phyloP scores from a whole-genome alignment of 2,329 filamentous ascomycete genomes.

The Cercospora brassicicola region DNA sequence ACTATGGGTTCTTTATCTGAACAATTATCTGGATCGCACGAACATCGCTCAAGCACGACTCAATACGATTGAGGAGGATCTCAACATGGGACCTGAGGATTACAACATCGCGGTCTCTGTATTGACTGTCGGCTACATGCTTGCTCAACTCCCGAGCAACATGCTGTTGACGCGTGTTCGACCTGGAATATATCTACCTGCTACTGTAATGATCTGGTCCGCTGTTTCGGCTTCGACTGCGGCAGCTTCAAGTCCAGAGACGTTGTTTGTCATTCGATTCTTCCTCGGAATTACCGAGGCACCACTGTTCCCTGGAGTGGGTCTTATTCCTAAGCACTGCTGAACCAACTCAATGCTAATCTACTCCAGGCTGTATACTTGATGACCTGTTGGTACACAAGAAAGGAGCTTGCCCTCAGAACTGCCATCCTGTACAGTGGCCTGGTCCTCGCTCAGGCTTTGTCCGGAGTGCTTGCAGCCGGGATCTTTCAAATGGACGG shows the following conservation, averaged over 20 bases:
- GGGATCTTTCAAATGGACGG: conserved; percentile 33
- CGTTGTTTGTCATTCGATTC: conserved; percentile 40
- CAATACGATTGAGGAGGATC: conserved; percentile 1
- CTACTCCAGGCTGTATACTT: conserved; percentile 38
- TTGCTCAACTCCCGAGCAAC: conserved; percentile 42
- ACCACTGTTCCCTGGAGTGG: conserved; percentile 39
- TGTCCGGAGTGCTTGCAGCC: conserved; percentile 21
- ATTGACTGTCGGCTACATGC: conserved; percentile 7
- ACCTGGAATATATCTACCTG: conserved; percentile 45
- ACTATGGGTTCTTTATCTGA: conserved; percentile 1
- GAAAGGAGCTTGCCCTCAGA: conserved; percentile 41
- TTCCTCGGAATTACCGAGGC: conserved; percentile 41
- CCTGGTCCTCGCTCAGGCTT: conserved; percentile 36
- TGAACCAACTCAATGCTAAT: too few species aligned
- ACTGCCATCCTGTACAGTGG: conserved; percentile 38
- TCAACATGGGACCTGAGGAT: not conserved
- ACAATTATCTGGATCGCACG: conserved; percentile 8
- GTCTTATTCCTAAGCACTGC: not conserved
- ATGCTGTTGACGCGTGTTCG: conserved; percentile 48
- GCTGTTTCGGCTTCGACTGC: conserved; percentile 37
- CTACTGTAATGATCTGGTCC: conserved; percentile 37
- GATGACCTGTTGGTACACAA: conserved; percentile 46
- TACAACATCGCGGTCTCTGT: conserved; percentile 13
- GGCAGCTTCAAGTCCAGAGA: conserved; percentile 37
- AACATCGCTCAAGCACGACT: conserved; percentile 11